Conservation (phyloP, 2,329 filamentous ascomycete genomes). For the Penicillium sp. region DNA sequence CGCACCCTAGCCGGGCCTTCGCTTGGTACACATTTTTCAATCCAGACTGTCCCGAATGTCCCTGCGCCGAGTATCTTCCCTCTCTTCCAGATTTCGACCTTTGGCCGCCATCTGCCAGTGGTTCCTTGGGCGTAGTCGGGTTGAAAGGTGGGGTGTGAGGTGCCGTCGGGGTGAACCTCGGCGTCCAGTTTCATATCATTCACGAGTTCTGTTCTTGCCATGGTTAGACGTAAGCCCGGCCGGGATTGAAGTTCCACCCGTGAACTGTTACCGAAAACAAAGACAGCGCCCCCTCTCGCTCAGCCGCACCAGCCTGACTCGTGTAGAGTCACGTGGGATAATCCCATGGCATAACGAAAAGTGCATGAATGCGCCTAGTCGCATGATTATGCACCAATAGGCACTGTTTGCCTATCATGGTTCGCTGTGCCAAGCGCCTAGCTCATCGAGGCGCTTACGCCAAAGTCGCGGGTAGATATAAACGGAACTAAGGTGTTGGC, state of each 20-base stretch:
- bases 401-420: background rate
- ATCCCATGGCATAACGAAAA: background rate
- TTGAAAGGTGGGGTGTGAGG: background rate
- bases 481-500: background rate
- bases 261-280: background rate
- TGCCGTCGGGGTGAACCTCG: background rate
- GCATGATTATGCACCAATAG: background rate
- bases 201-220: background rate
- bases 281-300: background rate
- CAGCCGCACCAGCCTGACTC: too few species aligned
- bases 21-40: background rate
- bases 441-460: background rate
- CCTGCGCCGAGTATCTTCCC: background rate
- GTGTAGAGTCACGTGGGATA: too few species aligned
- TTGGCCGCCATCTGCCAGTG: background rate
- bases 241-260: background rate
- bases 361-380: background rate
- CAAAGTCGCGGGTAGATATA: background rate
- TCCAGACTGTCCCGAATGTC: background rate
- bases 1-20: background rate
- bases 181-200: background rate
- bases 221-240: background rate
- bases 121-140: background rate
- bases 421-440: background rate
- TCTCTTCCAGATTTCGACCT: background rate